Conservation (phyloP, 495 filamentous ascomycete genomes). For the Talaromyces trachyspermus region DNA sequence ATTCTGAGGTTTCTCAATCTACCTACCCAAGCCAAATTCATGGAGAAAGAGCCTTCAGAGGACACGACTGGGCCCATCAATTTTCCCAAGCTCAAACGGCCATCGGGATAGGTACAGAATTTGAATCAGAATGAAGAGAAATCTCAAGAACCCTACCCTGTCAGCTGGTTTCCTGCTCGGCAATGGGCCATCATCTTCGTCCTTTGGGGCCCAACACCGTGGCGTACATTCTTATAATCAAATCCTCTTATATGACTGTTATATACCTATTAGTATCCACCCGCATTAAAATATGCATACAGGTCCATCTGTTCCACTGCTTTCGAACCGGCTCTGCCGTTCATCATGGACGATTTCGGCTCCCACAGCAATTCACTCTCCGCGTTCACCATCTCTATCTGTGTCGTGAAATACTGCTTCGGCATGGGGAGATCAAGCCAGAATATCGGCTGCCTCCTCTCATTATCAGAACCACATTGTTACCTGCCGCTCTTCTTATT, state of each 20-base stretch:
- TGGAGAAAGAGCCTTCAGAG: too few species aligned
- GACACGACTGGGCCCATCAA: too few species aligned
- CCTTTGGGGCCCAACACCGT: not conserved
- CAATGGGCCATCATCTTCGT: not conserved
- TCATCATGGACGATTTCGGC: conserved; percentile 22
- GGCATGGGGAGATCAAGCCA: conserved; percentile 17
- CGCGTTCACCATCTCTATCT: conserved; percentile 21
- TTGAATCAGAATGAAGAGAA: too few species aligned
- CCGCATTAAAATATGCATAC: not conserved
- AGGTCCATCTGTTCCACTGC: conserved; percentile 9
- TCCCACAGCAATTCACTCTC: conserved; percentile 11
- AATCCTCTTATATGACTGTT: not conserved
- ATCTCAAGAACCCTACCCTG: not conserved
- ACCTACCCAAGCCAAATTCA: too few species aligned
- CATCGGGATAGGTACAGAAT: too few species aligned
- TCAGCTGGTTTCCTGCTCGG: not conserved
- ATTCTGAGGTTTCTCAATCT: too few species aligned
- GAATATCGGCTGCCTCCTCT: conserved; percentile 47
- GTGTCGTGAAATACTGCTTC: conserved; percentile 28
- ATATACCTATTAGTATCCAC: too few species aligned
- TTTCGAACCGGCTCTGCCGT: conserved; percentile 24
- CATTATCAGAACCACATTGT: conserved; percentile 40
- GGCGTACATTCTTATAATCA: not conserved
- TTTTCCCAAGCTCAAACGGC: not conserved
- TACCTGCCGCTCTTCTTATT: conserved; percentile 49